Conservation (phyloP, 164 flowering plant genomes). For the Macadamia tetraphylla region DNA sequence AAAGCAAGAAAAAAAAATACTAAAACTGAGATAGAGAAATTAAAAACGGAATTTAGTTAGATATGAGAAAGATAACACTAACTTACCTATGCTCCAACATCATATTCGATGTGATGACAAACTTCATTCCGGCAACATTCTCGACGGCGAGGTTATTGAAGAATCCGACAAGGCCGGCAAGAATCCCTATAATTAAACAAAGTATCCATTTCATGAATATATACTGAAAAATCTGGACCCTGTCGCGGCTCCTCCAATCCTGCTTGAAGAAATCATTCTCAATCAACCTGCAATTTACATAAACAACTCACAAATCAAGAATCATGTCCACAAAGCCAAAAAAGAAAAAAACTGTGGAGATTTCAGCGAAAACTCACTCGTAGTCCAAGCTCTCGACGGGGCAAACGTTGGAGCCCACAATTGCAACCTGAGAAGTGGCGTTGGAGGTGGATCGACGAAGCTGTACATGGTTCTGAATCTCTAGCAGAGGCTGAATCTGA, state of each 20-base stretch:
- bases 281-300: slow-evolving; percentile 32
- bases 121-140: slow-evolving; percentile 62
- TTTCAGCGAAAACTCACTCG: slow-evolving; percentile 29
- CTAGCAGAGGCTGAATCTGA: neutral
- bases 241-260: slow-evolving; percentile 55
- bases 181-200: slow-evolving; percentile 43
- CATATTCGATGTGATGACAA: slow-evolving; percentile 57
- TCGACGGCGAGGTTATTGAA: slow-evolving; percentile 58
- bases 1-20: neutral
- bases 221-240: slow-evolving; percentile 45
- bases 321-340: neutral
- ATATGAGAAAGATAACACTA: neutral
- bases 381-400: slow-evolving; percentile 73
- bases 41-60: neutral
- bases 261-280: slow-evolving; percentile 65
- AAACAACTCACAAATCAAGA: neutral
- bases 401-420: slow-evolving; percentile 53
- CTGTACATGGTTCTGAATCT: neutral
- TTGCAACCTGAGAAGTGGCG: slow-evolving; percentile 55
- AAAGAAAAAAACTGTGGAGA: neutral
- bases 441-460: slow-evolving; percentile 28
- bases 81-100: slow-evolving; percentile 41
- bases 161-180: slow-evolving; percentile 47
- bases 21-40: neutral
- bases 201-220: slow-evolving; percentile 54